Evolutionary conservation across 352 stramenopile genomes (phyloP).

Genomic region (Halophytophthora batemanensis): DNA sequence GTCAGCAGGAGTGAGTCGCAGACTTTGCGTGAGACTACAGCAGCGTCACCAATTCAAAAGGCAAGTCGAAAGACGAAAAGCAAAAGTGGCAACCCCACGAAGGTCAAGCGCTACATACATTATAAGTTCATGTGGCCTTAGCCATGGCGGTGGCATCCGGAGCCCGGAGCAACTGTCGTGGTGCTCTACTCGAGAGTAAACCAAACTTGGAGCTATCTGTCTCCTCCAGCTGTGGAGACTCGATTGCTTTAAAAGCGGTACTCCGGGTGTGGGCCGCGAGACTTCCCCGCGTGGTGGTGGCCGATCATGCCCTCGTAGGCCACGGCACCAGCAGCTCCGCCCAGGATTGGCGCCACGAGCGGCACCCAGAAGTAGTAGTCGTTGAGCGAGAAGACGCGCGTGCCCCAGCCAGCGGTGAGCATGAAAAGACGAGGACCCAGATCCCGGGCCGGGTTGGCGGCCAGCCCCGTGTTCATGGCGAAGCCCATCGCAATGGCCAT

Average conservation of each 20-base stretch:
- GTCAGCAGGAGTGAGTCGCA: too few species aligned
- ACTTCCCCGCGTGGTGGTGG: constrained; percentile 46
- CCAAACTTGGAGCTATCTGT: not conserved
- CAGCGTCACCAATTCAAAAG: too few species aligned
- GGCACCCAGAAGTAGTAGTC: constrained; percentile 75
- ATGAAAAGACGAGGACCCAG: constrained; percentile 70
- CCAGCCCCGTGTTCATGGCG: constrained; percentile 77
- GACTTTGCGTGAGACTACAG: too few species aligned
- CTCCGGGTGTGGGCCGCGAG: constrained; percentile 15
- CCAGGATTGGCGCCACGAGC: constrained; percentile 62
- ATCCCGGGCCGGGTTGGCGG: constrained; percentile 70
- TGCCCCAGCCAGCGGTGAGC: constrained; percentile 54
- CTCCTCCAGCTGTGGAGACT: not conserved
- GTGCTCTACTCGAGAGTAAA: too few species aligned
- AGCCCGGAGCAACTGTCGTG: too few species aligned
- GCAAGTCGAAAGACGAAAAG: too few species aligned
- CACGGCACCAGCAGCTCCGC: constrained; percentile 44
- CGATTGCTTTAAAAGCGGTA: constrained; percentile 15
- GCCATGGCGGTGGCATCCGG: too few species aligned
- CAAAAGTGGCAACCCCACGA: too few species aligned
- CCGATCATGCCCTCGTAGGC: constrained; percentile 59
- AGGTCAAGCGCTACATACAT: too few species aligned
- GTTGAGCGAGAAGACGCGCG: constrained; percentile 61
- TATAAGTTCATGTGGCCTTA: too few species aligned
- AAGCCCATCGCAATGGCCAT: constrained; percentile 75